Evolutionary conservation across 1,284 basidiomycete genomes (phyloP).

Genomic region (Moniliella sp.): DNA sequence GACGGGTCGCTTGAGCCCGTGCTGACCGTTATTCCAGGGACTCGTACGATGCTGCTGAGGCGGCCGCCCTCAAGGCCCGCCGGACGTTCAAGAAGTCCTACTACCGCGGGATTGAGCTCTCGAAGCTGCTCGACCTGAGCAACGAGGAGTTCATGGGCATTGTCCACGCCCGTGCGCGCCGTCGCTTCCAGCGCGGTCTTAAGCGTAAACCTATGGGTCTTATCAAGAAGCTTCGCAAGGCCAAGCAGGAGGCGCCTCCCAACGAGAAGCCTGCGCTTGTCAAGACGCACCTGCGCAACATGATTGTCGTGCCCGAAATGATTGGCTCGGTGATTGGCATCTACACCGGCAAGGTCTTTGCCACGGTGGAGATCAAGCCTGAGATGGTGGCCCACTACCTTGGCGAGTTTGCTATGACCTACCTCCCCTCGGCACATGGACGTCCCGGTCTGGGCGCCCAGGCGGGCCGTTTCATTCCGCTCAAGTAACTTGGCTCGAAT

Average conservation of each 20-base stretch:
- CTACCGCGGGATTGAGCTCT: conserved; percentile 71
- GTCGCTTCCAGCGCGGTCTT: conserved; percentile 94
- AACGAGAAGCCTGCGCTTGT: conserved; percentile 96
- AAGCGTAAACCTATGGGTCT: conserved; percentile 95
- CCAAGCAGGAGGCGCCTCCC: conserved; percentile 91
- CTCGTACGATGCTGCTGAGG: conserved; percentile 34
- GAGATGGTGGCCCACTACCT: conserved; percentile 99
- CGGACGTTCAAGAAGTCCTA: conserved; percentile 95
- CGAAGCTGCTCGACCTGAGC: conserved; percentile 82
- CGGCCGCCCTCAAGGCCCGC: conserved; percentile 45
- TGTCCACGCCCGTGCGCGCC: conserved; percentile 91
- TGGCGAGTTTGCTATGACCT: conserved; percentile 54
- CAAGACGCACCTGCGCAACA: conserved; percentile 96
- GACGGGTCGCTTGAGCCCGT: too few species aligned
- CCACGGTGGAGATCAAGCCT: conserved; percentile 94
- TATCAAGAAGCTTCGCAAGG: conserved; percentile 97
- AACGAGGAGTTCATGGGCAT: conserved; percentile 60
- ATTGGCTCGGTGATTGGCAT: conserved; percentile 49
- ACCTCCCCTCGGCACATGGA: conserved; percentile 98
- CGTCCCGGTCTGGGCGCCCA: conserved; percentile 93
- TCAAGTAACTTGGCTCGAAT: too few species aligned
- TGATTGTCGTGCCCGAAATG: conserved; percentile 99
- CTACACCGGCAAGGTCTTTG: conserved; percentile 95
- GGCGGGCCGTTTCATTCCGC: conserved; percentile 43
- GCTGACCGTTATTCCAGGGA: too few species aligned